Percentiles rank a stretch among this genome's conserved stretches.
These are phyloP conservation scores for Trichoderma lentiforme DNA, from an alignment of 2,329 filamentous ascomycete species.

Conservation along the genomic window DNA sequence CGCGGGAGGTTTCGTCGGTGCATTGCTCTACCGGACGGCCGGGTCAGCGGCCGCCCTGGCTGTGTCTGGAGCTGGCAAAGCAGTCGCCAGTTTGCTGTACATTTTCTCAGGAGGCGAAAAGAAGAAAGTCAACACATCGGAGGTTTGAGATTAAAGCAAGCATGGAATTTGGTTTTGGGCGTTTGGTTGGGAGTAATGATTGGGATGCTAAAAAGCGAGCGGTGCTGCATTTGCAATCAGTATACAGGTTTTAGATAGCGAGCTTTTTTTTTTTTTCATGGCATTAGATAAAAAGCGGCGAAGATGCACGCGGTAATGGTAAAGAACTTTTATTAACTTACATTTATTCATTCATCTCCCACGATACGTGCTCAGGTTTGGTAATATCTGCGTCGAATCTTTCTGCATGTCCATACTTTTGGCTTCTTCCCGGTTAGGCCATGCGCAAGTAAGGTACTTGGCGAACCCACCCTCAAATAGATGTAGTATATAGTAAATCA, in stretches of 20 bases:
- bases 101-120: conserved; percentile 22
- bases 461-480: background rate
- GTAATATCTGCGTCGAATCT: background rate
- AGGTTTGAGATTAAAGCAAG: conserved; percentile 8
- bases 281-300: background rate
- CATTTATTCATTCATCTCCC: background rate
- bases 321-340: background rate
- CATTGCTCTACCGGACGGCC: conserved; percentile 39
- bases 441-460: background rate
- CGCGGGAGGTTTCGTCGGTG: conserved; percentile 49
- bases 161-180: background rate
- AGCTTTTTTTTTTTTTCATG: background rate
- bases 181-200: background rate
- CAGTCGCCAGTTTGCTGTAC: conserved; percentile 25
- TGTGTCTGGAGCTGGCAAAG: conserved; percentile 27
- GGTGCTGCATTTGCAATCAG: background rate
- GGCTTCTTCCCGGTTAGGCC: background rate
- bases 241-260: background rate
- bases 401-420: background rate
- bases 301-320: background rate
- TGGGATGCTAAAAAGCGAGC: background rate
- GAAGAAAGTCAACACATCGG: conserved; percentile 8
- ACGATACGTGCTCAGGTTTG: background rate
- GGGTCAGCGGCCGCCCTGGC: conserved; percentile 26
- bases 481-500: too few relatives aligned